Percentiles rank a stretch among this genome's conserved stretches.
Evolutionary conservation across 129 eudicot species (phyloP).

Genomic region (Centella asiatica): DNA sequence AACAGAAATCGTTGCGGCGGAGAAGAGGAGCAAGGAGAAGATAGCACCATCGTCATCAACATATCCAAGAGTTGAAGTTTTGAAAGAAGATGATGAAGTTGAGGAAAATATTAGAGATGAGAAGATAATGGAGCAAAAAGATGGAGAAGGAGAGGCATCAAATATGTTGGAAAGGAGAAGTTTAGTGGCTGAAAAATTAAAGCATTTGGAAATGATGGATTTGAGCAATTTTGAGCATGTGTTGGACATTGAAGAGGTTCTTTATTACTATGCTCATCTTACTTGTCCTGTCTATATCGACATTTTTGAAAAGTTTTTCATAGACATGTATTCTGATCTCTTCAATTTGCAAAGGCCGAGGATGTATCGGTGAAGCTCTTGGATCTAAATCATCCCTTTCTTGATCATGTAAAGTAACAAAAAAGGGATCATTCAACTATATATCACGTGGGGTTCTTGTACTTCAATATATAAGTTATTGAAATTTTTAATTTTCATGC

Average conservation of each 20-base stretch:
- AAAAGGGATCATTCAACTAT: too few relatives aligned
- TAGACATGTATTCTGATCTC: conserved; percentile 30
- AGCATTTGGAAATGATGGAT: conserved; percentile 43
- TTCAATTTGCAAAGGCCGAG: neutral
- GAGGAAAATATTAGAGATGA: conserved; percentile 4
- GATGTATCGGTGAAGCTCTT: too few relatives aligned
- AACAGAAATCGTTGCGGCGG: neutral
- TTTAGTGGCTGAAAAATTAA: conserved; percentile 32
- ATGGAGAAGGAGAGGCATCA: neutral
- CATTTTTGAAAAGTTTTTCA: conserved; percentile 42
- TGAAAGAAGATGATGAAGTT: neutral
- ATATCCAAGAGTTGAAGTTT: neutral
- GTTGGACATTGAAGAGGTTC: conserved; percentile 44
- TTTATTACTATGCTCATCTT: conserved; percentile 42
- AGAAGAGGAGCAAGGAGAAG: conserved; percentile 4
- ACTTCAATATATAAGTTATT: too few relatives aligned
- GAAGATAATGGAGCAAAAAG: neutral
- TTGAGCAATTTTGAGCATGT: conserved; percentile 31
- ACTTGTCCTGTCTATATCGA: conserved; percentile 54
- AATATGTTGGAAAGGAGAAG: conserved; percentile 13
- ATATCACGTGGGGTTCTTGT: too few relatives aligned
- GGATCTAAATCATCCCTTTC: too few relatives aligned
- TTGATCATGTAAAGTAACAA: too few relatives aligned
- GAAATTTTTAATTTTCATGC: too few relatives aligned
- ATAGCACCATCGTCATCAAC: neutral